A percentile compares a stretch with the other conserved stretches of the same genome.
Evolutionary conservation across 495 filamentous ascomycete species (phyloP).

Genomic region (Cryomyces antarcticus): DNA sequence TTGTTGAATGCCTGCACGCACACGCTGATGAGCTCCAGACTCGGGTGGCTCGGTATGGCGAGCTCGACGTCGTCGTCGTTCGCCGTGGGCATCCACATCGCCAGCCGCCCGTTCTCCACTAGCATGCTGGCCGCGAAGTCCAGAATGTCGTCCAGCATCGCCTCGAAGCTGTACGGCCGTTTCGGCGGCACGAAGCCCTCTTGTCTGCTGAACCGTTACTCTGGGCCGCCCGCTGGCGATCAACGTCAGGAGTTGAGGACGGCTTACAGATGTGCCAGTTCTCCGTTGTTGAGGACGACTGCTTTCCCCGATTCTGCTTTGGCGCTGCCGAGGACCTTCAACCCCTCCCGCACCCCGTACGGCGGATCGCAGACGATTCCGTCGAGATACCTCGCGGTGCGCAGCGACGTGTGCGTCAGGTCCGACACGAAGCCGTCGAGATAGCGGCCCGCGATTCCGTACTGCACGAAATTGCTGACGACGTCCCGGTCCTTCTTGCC

Average conservation of each 20-base stretch:
- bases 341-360: slow-evolving; percentile 87
- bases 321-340: slow-evolving; percentile 57
- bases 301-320: slow-evolving; percentile 39
- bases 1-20: slow-evolving; percentile 76
- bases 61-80: slow-evolving; percentile 48
- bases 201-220: slow-evolving; percentile 24
- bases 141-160: slow-evolving; percentile 76
- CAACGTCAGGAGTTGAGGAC: background rate
- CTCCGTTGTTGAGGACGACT: slow-evolving; percentile 48
- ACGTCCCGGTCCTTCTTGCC: slow-evolving; percentile 43
- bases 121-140: slow-evolving; percentile 59
- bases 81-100: slow-evolving; percentile 94
- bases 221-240: background rate
- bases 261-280: slow-evolving; percentile 45
- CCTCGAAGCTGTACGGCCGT: slow-evolving; percentile 72
- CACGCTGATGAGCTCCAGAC: slow-evolving; percentile 52
- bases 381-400: slow-evolving; percentile 45
- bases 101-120: slow-evolving; percentile 62
- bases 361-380: slow-evolving; percentile 93
- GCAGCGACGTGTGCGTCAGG: slow-evolving; percentile 69
- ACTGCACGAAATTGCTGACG: slow-evolving; percentile 65
- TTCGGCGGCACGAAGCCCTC: slow-evolving; percentile 76
- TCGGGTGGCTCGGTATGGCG: slow-evolving; percentile 54
- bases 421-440: slow-evolving; percentile 69
- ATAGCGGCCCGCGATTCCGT: slow-evolving; percentile 40